Conservation (phyloP, 768 basidiomycete species). For the Boletus subparvulus region DNA sequence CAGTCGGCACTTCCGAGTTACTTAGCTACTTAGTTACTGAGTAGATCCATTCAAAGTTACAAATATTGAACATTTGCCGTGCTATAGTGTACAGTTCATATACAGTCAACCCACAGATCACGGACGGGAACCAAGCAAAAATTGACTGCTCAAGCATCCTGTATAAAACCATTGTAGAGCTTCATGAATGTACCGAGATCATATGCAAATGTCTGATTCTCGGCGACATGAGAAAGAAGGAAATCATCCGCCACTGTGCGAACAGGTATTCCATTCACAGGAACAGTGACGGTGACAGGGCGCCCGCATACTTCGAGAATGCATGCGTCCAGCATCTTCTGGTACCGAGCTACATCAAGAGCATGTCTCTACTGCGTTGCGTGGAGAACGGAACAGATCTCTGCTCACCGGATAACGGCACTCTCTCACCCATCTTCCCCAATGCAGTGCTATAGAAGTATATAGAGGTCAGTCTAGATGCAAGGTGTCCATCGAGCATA, state of each 20-base stretch:
- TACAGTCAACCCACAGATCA: too few relatives aligned
- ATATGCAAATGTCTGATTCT: slow-evolving; percentile 4
- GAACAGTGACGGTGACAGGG: neutral
- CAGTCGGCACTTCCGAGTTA: too few relatives aligned
- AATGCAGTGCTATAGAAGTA: slow-evolving; percentile 49
- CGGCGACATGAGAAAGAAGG: slow-evolving; percentile 9
- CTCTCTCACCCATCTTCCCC: slow-evolving; percentile 59
- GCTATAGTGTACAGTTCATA: too few relatives aligned
- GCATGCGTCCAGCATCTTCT: slow-evolving; percentile 22
- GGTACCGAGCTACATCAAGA: slow-evolving; percentile 20
- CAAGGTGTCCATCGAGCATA: slow-evolving; percentile 1
- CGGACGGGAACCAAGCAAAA: neutral
- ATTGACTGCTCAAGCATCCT: slow-evolving; percentile 1
- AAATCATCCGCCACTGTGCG: slow-evolving; percentile 8
- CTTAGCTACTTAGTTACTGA: too few relatives aligned
- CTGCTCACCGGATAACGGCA: slow-evolving; percentile 57
- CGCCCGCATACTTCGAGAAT: slow-evolving; percentile 13
- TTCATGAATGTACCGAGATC: slow-evolving; percentile 14
- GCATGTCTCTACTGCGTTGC: neutral
- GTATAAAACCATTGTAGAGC: slow-evolving; percentile 3
- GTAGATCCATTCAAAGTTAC: too few relatives aligned
- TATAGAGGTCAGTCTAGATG: neutral
- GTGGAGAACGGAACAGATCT: neutral
- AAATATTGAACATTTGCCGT: too few relatives aligned
- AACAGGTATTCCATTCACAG: slow-evolving; percentile 2